A percentile compares a stretch with the other conserved stretches of the same genome.
Evolutionary conservation across 306 rosid genomes (phyloP).

Genomic region (Quercus agrifolia): DNA sequence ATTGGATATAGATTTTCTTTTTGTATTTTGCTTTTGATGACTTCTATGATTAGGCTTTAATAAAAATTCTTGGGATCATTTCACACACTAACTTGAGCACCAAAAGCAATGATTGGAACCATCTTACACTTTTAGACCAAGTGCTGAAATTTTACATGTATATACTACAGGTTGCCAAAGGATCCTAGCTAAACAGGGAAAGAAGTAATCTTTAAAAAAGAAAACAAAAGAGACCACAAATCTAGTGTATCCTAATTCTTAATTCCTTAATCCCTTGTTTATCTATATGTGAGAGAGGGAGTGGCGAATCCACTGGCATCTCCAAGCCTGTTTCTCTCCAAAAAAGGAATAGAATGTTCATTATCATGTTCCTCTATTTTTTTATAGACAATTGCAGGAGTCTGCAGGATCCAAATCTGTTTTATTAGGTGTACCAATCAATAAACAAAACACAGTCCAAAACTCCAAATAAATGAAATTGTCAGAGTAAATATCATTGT

Average conservation of each 20-base stretch:
- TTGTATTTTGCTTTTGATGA: constrained; percentile 64
- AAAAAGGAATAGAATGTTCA: not conserved
- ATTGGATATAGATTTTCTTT: constrained; percentile 42
- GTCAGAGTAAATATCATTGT: not conserved
- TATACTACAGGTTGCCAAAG: constrained; percentile 18
- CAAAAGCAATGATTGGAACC: constrained; percentile 82
- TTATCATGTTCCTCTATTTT: not conserved
- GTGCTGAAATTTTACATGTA: constrained; percentile 30
- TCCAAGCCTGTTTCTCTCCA: not conserved
- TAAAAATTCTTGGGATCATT: constrained; percentile 70
- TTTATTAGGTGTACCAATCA: too few relatives aligned
- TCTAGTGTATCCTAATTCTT: constrained; percentile 34
- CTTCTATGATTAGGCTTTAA: constrained; percentile 70
- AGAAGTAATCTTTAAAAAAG: constrained; percentile 8
- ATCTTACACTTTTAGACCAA: constrained; percentile 55
- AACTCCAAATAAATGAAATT: not conserved
- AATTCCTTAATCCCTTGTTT: not conserved
- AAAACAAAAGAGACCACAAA: constrained; percentile 26
- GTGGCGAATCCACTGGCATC: not conserved
- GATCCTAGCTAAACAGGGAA: constrained; percentile 47
- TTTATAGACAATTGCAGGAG: not conserved
- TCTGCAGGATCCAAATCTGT: not conserved
- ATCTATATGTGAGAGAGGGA: too few relatives aligned
- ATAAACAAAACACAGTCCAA: not conserved
- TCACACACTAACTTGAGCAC: constrained; percentile 56